Conservation (phyloP, 768 basidiomycete genomes). For the Boletus sp. region DNA sequence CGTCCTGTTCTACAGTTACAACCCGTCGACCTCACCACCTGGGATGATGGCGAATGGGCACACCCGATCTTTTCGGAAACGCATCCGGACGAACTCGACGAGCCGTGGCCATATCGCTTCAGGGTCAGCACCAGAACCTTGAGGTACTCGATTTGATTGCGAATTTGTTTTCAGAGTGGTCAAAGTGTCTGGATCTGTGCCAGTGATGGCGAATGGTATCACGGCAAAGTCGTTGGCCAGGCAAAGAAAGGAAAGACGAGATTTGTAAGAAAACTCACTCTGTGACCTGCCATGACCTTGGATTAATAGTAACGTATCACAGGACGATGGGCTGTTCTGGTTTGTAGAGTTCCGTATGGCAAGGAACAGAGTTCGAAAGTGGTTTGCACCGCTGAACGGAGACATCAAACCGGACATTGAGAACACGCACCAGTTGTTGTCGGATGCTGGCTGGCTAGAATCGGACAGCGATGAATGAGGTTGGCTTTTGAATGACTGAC, state of each 20-base stretch:
- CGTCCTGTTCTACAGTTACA: constrained; percentile 3
- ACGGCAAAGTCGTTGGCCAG: constrained; percentile 47
- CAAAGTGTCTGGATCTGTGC: constrained; percentile 55
- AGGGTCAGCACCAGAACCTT: constrained; percentile 23
- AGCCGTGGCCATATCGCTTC: constrained; percentile 54
- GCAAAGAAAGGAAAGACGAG: constrained; percentile 45
- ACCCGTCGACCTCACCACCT: constrained; percentile 26
- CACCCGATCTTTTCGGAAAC: constrained; percentile 18
- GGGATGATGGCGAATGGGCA: constrained; percentile 27
- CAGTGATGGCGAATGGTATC: constrained; percentile 49
- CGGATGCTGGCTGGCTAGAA: constrained; percentile 47
- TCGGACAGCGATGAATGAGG: constrained; percentile 2
- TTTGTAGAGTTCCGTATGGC: constrained; percentile 45
- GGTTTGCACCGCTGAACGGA: constrained; percentile 62
- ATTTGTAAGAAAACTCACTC: constrained; percentile 36
- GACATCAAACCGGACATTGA: constrained; percentile 61
- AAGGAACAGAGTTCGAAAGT: constrained; percentile 47
- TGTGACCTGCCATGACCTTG: neutral
- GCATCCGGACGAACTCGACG: constrained; percentile 44
- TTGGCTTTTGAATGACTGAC: neutral
- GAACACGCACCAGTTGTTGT: constrained; percentile 46
- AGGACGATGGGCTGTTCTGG: constrained; percentile 55
- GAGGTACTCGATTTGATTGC: neutral
- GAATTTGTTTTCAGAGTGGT: constrained; percentile 34
- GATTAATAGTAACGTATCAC: neutral